These are phyloP conservation scores for Thalassiosira mediterranea DNA, from an alignment of 352 stramenopile genomes.

Conservation along the genomic window DNA sequence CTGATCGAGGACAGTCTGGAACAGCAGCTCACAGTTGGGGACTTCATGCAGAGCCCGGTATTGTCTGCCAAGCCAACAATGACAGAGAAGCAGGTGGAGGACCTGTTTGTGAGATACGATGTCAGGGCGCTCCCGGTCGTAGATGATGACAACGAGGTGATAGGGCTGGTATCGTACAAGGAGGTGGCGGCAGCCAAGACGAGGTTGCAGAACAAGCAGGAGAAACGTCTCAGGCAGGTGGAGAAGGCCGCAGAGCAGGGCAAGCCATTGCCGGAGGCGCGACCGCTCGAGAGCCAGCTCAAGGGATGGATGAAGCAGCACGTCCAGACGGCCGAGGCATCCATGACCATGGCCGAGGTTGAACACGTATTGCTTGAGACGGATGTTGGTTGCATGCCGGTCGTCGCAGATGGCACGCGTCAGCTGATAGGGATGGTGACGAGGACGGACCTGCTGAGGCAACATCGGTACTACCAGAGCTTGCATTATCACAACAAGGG, in stretches of 20 bases:
- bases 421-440: conserved; percentile 81
- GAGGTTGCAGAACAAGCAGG: conserved; percentile 81
- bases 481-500: conserved; percentile 85
- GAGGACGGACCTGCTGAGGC: conserved; percentile 77
- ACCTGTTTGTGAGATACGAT: conserved; percentile 79
- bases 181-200: conserved; percentile 80
- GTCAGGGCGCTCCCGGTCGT: conserved; percentile 79
- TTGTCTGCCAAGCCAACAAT: conserved; percentile 73
- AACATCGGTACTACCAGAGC: conserved; percentile 80
- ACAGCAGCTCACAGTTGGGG: conserved; percentile 70
- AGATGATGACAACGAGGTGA: conserved; percentile 76
- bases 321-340: conserved; percentile 67
- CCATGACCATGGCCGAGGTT: conserved; percentile 72
- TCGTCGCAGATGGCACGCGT: conserved; percentile 70
- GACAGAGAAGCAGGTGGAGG: conserved; percentile 83
- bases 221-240: conserved; percentile 71
- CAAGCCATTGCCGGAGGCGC: conserved; percentile 45
- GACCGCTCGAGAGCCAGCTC: conserved; percentile 60
- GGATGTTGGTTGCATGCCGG: conserved; percentile 67
- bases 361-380: conserved; percentile 75
- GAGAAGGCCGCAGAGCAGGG: conserved; percentile 43
- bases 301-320: conserved; percentile 86
- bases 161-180: conserved; percentile 83
- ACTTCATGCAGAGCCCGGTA: conserved; percentile 81
- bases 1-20: conserved; percentile 65